Percentiles rank a stretch among this genome's conserved stretches.
These are phyloP conservation scores for Auxenochlorella protothecoides DNA, from an alignment of 139 green algal species.

Conservation along the genomic window DNA sequence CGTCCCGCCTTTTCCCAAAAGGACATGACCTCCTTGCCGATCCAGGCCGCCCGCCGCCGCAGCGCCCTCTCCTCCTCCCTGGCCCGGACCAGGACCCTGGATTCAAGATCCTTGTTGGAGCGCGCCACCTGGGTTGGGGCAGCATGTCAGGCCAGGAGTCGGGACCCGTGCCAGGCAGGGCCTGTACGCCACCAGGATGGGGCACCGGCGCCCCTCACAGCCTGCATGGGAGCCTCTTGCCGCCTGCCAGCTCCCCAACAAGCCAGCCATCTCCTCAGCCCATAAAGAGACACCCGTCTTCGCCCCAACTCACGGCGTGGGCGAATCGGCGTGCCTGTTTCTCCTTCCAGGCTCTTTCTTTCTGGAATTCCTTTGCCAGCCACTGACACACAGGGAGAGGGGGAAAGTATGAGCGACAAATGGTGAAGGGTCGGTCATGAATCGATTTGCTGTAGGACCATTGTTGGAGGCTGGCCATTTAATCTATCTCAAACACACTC, in stretches of 20 bases:
- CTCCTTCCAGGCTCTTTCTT: constrained; percentile 67
- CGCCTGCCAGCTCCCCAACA: too few species aligned
- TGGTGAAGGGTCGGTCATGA: background rate
- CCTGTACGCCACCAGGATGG: too few species aligned
- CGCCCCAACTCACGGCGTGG: too few species aligned
- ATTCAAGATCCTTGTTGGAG: constrained; percentile 64
- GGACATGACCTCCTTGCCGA: constrained; percentile 53
- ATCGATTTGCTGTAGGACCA: too few species aligned
- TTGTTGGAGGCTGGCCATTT: too few species aligned
- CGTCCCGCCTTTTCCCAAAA: constrained; percentile 90
- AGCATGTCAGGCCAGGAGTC: too few species aligned
- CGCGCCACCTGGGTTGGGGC: constrained; percentile 12
- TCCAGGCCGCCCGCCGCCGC: constrained; percentile 36
- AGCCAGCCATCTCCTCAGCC: too few species aligned
- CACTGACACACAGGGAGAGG: constrained; percentile 35
- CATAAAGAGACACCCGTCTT: too few species aligned
- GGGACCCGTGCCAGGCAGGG: too few species aligned
- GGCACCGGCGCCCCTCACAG: too few species aligned
- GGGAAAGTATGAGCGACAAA: background rate
- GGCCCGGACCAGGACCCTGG: constrained; percentile 28
- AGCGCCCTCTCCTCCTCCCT: constrained; percentile 29
- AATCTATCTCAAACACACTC: too few species aligned
- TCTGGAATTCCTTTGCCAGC: constrained; percentile 86
- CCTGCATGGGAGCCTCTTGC: too few species aligned
- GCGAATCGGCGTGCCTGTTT: constrained; percentile 35